phyloP scores from a whole-genome alignment of 192 early-diverging fungal species.

The Dissophora globulifera region DNA sequence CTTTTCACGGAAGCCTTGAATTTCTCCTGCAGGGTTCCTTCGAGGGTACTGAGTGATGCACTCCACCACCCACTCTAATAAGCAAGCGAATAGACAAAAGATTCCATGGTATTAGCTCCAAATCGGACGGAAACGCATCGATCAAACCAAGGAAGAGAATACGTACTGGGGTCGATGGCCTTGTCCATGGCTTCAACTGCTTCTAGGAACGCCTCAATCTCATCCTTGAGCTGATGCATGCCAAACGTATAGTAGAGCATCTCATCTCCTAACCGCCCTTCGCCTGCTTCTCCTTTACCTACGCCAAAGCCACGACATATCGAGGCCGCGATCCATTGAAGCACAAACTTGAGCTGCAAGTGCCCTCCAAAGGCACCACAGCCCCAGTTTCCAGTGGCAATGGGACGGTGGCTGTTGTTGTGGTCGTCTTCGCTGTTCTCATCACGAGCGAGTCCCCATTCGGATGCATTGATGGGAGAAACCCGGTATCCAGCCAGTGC shows the following conservation, averaged over 20 bases:
- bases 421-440: background rate
- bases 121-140: too few relatives aligned
- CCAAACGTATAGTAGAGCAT: constrained; percentile 47
- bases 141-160: background rate
- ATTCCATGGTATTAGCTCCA: too few relatives aligned
- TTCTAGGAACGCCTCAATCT: constrained; percentile 38
- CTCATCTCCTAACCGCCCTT: constrained; percentile 14
- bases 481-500: constrained; percentile 27
- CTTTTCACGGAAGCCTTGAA: constrained; percentile 43
- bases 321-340: constrained; percentile 50
- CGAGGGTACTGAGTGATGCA: constrained; percentile 39
- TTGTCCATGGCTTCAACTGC: constrained; percentile 12
- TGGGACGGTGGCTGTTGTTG: constrained; percentile 6
- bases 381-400: constrained; percentile 54
- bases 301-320: constrained; percentile 14
- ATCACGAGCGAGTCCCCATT: constrained; percentile 26
- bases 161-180: constrained; percentile 34
- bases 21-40: constrained; percentile 24
- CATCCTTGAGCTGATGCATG: constrained; percentile 19
- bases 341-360: constrained; percentile 49
- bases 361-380: constrained; percentile 53
- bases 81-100: too few relatives aligned
- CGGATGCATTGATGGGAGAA: constrained; percentile 41
- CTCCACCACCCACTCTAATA: constrained; percentile 35
- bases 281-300: background rate